These are phyloP conservation scores for Mollisia scopiformis DNA, from an alignment of 2,329 filamentous ascomycete genomes.

Conservation along the genomic window DNA sequence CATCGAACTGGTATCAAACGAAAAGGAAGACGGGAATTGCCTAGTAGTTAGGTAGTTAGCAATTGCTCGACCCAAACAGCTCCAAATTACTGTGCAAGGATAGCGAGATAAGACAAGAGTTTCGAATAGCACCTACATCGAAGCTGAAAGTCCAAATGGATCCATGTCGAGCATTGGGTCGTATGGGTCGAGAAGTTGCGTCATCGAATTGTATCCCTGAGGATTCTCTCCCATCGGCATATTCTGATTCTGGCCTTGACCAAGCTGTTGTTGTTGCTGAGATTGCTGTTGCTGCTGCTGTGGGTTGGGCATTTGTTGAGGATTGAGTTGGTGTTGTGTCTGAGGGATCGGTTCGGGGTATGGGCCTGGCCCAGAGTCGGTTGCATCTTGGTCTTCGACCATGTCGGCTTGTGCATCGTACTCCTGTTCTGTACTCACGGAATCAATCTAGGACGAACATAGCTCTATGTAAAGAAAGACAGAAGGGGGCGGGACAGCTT, in stretches of 20 bases:
- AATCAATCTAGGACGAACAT: slow-evolving; percentile 69
- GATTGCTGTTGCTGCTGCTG: slow-evolving; percentile 4
- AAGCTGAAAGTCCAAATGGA: slow-evolving; percentile 89
- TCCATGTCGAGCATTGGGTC: slow-evolving; percentile 91
- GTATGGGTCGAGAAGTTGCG: slow-evolving; percentile 66
- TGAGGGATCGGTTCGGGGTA: slow-evolving; percentile 61
- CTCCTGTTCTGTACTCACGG: slow-evolving; percentile 83
- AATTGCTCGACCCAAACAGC: too few relatives aligned
- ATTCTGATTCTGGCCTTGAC: slow-evolving; percentile 43
- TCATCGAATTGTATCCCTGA: slow-evolving; percentile 43
- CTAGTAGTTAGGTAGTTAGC: too few relatives aligned
- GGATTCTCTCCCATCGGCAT: slow-evolving; percentile 43
- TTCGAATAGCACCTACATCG: too few relatives aligned
- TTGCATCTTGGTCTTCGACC: slow-evolving; percentile 78
- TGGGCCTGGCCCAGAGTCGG: slow-evolving; percentile 69
- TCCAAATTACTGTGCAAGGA: too few relatives aligned
- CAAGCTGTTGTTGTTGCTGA: slow-evolving; percentile 29
- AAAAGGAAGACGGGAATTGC: slow-evolving; percentile 86
- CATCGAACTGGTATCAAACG: slow-evolving; percentile 58
- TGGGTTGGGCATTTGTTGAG: slow-evolving; percentile 22
- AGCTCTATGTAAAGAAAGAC: slow-evolving; percentile 54
- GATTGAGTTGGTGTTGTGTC: slow-evolving; percentile 34
- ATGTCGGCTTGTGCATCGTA: slow-evolving; percentile 91
- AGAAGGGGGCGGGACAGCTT: slow-evolving; percentile 65
- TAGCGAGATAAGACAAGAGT: too few relatives aligned